phyloP scores from a whole-genome alignment of 2,329 filamentous ascomycete species.

The Aspergillus fumigatus region DNA sequence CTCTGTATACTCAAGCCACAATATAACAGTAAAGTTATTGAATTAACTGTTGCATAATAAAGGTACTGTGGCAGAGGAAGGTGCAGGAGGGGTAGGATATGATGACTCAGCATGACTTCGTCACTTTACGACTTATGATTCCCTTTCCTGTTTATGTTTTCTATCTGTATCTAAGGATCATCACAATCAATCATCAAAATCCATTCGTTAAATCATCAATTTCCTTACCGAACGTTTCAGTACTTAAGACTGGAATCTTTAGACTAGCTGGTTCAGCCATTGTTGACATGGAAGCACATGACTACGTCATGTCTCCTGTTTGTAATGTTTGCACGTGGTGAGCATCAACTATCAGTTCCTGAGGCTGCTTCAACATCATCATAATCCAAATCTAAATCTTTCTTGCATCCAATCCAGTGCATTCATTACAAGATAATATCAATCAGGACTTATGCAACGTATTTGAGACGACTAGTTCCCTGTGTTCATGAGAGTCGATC shows the following conservation, averaged over 20 bases:
- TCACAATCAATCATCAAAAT: too few species aligned
- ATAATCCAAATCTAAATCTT: neutral
- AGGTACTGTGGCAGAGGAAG: too few species aligned
- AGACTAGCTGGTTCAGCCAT: neutral
- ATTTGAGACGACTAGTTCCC: neutral
- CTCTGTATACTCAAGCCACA: neutral
- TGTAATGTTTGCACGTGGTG: slow-evolving; percentile 11
- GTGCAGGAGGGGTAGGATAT: too few species aligned
- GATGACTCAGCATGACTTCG: too few species aligned
- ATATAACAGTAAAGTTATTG: neutral
- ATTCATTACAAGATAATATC: neutral
- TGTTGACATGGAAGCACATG: neutral
- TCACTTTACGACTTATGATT: too few species aligned
- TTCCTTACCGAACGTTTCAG: too few species aligned
- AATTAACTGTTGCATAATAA: neutral
- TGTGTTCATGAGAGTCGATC: neutral
- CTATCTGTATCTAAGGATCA: too few species aligned
- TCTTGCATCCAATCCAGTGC: neutral
- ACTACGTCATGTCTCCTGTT: slow-evolving; percentile 6
- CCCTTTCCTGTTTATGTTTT: too few species aligned
- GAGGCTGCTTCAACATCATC: slow-evolving; percentile 2
- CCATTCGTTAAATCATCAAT: too few species aligned
- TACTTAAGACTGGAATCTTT: neutral
- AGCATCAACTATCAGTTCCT: slow-evolving; percentile 7
- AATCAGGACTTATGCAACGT: neutral